Conservation (phyloP, 1,139 yeast species). For the Magnusiomyces fungicola region DNA sequence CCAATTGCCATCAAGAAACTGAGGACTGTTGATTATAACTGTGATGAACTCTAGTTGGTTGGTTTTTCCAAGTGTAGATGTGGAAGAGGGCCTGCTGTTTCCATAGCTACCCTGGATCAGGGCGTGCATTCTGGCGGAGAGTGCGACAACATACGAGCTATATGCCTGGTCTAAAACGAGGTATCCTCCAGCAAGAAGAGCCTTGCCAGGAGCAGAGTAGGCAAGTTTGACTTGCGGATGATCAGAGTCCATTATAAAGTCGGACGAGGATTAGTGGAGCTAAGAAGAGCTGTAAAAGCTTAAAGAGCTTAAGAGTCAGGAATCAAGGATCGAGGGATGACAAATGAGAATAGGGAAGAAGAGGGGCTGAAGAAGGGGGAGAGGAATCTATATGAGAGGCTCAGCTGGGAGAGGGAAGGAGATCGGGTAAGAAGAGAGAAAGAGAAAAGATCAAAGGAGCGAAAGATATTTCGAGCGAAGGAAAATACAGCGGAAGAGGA, state of each 20-base stretch:
- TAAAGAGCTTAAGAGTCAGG: not conserved
- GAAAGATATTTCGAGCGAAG: too few species aligned
- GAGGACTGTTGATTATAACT: constrained; percentile 63
- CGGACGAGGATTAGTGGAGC: not conserved
- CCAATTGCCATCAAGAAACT: constrained; percentile 71
- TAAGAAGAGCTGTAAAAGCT: not conserved
- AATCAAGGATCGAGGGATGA: not conserved
- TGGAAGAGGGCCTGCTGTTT: not conserved
- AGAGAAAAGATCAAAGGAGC: too few species aligned
- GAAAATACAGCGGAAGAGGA: too few species aligned
- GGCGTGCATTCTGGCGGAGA: constrained; percentile 87
- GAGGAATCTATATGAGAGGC: not conserved
- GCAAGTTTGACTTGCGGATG: constrained; percentile 20
- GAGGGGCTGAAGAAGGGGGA: not conserved
- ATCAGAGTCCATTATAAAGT: not conserved
- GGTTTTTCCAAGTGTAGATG: not conserved
- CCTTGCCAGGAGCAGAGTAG: constrained; percentile 94
- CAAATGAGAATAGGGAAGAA: not conserved
- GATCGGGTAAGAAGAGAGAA: too few species aligned
- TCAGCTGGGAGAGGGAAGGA: too few species aligned
- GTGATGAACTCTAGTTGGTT: constrained; percentile 17
- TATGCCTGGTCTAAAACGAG: constrained; percentile 74
- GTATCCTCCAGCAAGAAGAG: constrained; percentile 90
- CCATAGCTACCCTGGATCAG: constrained; percentile 34
- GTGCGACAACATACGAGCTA: constrained; percentile 74